A percentile compares a stretch with the other conserved stretches of the same genome.
Conservation (phyloP, 345 rosid genomes). For the Euphorbia tirucalli region DNA sequence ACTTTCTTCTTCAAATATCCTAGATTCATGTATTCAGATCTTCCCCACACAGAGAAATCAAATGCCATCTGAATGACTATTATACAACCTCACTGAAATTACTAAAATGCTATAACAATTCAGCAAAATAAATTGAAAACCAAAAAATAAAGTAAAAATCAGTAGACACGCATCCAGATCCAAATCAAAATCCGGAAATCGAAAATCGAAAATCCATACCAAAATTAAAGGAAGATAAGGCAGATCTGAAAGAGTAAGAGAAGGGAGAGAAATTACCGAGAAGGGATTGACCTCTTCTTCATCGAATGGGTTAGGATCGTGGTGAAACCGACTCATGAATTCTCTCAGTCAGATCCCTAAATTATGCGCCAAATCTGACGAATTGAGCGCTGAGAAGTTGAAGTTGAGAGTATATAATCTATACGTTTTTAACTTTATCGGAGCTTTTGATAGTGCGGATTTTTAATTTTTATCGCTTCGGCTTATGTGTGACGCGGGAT, state of each 20-base stretch:
- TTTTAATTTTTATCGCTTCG: background rate
- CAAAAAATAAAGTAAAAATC: background rate
- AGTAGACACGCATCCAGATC: background rate
- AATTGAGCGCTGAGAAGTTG: background rate
- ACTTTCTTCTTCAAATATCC: background rate
- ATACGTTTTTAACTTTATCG: background rate
- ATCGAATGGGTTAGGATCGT: conserved; percentile 89
- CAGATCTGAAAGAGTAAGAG: conserved; percentile 32
- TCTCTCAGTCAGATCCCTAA: conserved; percentile 40
- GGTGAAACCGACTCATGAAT: conserved; percentile 67
- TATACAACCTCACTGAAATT: background rate
- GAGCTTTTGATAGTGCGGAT: background rate
- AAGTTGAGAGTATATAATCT: background rate
- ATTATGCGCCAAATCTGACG: conserved; percentile 10
- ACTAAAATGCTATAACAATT: background rate
- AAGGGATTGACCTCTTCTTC: conserved; percentile 96
- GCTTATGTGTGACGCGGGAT: conserved; percentile 15
- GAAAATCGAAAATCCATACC: background rate
- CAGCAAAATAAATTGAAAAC: background rate
- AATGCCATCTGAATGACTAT: background rate
- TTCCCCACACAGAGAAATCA: background rate
- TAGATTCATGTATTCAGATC: background rate
- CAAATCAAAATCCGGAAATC: background rate
- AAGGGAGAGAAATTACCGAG: conserved; percentile 49
- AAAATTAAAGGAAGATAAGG: background rate